These are phyloP conservation scores for Epichloe gansuensis DNA, from an alignment of 2,329 filamentous ascomycete species.

Conservation along the genomic window DNA sequence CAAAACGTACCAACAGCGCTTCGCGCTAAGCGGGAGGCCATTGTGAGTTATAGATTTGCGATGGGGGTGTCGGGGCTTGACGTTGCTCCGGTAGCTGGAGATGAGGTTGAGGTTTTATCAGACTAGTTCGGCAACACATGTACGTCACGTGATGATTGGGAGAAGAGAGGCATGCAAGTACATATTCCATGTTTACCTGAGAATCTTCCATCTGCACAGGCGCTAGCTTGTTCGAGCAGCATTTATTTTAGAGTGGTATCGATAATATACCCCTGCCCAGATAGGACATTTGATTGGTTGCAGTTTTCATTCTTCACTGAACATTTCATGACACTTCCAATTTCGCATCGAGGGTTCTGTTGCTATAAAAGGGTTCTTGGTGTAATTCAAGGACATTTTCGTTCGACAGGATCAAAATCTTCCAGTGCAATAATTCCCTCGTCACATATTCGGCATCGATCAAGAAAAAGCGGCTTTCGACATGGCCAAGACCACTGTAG, in stretches of 20 bases:
- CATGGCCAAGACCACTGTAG: slow-evolving; percentile 15
- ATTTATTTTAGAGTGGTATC: neutral
- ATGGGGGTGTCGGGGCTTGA: slow-evolving; percentile 36
- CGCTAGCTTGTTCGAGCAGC: neutral
- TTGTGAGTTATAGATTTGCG: slow-evolving; percentile 55
- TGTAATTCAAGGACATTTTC: no score
- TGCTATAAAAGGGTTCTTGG: no score
- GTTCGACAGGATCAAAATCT: neutral
- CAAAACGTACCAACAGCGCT: slow-evolving; percentile 75
- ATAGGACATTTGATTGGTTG: slow-evolving; percentile 4
- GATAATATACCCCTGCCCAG: neutral
- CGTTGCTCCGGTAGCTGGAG: slow-evolving; percentile 32
- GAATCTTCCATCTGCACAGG: slow-evolving; percentile 7
- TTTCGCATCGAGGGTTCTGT: no score
- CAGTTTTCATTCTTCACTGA: neutral
- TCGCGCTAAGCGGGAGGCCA: slow-evolving; percentile 96
- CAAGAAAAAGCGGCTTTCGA: neutral
- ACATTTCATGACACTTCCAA: neutral
- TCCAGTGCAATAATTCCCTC: no score
- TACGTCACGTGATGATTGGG: slow-evolving; percentile 23
- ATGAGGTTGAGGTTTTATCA: slow-evolving; percentile 40
- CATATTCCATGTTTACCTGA: slow-evolving; percentile 11
- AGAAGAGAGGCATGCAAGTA: neutral
- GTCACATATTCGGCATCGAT: neutral
- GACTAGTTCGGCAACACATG: slow-evolving; percentile 28